Percentiles rank a stretch among this genome's conserved stretches.
Evolutionary conservation across 2,329 filamentous ascomycete genomes (phyloP).

Genomic region (Penicillium vulpinum): DNA sequence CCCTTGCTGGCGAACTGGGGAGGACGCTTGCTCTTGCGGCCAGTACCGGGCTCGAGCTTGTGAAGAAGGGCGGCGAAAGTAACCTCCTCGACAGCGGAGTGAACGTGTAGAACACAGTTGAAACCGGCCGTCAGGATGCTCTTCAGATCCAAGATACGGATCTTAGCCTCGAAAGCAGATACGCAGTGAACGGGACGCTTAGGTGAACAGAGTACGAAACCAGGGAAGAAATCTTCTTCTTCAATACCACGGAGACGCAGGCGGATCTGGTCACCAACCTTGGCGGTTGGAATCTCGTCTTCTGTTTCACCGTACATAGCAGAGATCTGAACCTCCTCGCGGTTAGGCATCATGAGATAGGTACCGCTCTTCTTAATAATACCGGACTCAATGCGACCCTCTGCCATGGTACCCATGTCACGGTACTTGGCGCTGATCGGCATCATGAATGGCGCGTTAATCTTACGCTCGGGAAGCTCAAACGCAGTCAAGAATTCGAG

Average conservation of each 20-base stretch:
- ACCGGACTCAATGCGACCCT: constrained; percentile 95
- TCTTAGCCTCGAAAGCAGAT: constrained; percentile 87
- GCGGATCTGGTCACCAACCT: constrained; percentile 93
- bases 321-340: constrained; percentile 73
- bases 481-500: constrained; percentile 95
- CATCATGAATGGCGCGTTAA: constrained; percentile 99
- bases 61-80: constrained; percentile 86
- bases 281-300: constrained; percentile 78
- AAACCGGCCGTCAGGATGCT: constrained; percentile 91
- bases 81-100: constrained; percentile 96
- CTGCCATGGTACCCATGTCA: constrained; percentile 95
- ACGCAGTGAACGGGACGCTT: constrained; percentile 94
- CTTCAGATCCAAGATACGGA: constrained; percentile 91
- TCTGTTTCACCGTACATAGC: constrained; percentile 94
- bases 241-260: constrained; percentile 90
- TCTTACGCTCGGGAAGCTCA: constrained; percentile 88
- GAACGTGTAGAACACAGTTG: constrained; percentile 96
- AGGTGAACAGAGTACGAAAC: constrained; percentile 93
- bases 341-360: constrained; percentile 95
- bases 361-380: constrained; percentile 86
- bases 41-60: constrained; percentile 92
- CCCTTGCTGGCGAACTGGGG: constrained; percentile 83
- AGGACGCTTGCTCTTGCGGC: constrained; percentile 86
- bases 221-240: constrained; percentile 93
- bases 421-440: constrained; percentile 93